Evolutionary conservation across 495 filamentous ascomycete genomes (phyloP).

Genomic region (Penicillium robsamsonii): DNA sequence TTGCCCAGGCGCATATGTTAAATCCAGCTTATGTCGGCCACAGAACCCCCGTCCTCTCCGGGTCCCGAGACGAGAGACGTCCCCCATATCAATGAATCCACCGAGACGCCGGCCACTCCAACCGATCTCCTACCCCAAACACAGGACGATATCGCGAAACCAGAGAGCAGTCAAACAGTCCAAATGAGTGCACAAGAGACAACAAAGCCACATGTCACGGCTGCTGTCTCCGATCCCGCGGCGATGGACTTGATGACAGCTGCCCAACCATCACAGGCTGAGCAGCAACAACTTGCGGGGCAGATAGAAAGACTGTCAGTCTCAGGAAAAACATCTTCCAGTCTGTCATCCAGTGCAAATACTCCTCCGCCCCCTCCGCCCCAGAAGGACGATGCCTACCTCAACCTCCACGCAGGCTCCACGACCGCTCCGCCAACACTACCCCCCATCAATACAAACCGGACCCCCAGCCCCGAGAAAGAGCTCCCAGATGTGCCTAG

Average conservation of each 20-base stretch:
- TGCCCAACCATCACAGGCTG: conserved; percentile 15
- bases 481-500: conserved; percentile 58
- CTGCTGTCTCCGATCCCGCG: conserved; percentile 2
- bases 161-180: conserved; percentile 11
- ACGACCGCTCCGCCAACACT: conserved; percentile 56
- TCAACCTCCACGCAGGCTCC: conserved; percentile 64
- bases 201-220: conserved; percentile 4
- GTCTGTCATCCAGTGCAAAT: conserved; percentile 19
- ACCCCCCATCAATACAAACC: conserved; percentile 44
- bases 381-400: conserved; percentile 55
- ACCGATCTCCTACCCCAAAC: conserved; percentile 18
- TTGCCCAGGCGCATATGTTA: conserved; percentile 50
- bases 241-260: conserved; percentile 9
- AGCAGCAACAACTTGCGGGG: conserved; percentile 30
- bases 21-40: conserved; percentile 41
- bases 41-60: conserved; percentile 28
- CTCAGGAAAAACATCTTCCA: conserved; percentile 22
- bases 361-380: conserved; percentile 41
- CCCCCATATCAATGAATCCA: conserved; percentile 18
- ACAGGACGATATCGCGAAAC: conserved; percentile 24
- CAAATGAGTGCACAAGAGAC: conserved; percentile 19
- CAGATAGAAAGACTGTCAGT: conserved; percentile 40
- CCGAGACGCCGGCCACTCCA: conserved; percentile 13
- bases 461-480: conserved; percentile 43
- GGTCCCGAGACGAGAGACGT: conserved; percentile 30